Percentiles rank a stretch among this genome's conserved stretches.
phyloP scores from a whole-genome alignment of 345 rosid genomes.

The Dipteronia sinensis region DNA sequence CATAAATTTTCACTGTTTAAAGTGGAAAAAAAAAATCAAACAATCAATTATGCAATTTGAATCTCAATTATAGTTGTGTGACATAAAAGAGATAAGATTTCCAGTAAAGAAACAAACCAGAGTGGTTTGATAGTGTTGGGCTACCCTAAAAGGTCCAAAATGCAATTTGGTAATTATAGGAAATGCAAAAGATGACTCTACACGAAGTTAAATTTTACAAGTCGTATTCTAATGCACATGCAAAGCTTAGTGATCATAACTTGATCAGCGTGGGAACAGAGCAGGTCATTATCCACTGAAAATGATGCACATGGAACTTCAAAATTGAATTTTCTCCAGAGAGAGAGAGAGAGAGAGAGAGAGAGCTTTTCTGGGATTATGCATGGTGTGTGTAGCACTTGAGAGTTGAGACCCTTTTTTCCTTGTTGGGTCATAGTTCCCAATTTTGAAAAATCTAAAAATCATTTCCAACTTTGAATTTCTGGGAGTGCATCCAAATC shows the following conservation, averaged over 20 bases:
- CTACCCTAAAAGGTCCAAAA: conserved; percentile 10
- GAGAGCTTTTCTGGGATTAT: too few species aligned
- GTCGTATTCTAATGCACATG: conserved; percentile 26
- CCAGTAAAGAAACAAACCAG: conserved; percentile 3
- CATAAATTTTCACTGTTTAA: neutral
- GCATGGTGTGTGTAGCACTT: neutral
- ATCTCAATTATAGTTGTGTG: conserved; percentile 6
- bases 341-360: too few species aligned
- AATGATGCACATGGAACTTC: conserved; percentile 22
- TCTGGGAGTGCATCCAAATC: conserved; percentile 17
- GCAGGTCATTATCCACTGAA: conserved; percentile 17
- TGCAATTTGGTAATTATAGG: too few species aligned
- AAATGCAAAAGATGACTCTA: neutral
- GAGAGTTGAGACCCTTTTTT: neutral
- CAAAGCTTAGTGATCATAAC: conserved; percentile 5
- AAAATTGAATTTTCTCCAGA: too few species aligned
- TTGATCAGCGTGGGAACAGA: conserved; percentile 6
- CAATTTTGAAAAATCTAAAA: conserved; percentile 4
- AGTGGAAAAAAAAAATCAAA: neutral
- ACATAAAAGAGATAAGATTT: conserved; percentile 10
- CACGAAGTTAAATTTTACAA: neutral
- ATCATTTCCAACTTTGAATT: conserved; percentile 9
- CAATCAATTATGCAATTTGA: neutral
- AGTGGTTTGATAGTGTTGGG: neutral
- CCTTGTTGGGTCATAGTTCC: conserved; percentile 12